Evolutionary conservation across 805 yeast species (phyloP), one percentile per base, ranked within the genome.

Genomic region (Sugiyamaella americana): DNA sequence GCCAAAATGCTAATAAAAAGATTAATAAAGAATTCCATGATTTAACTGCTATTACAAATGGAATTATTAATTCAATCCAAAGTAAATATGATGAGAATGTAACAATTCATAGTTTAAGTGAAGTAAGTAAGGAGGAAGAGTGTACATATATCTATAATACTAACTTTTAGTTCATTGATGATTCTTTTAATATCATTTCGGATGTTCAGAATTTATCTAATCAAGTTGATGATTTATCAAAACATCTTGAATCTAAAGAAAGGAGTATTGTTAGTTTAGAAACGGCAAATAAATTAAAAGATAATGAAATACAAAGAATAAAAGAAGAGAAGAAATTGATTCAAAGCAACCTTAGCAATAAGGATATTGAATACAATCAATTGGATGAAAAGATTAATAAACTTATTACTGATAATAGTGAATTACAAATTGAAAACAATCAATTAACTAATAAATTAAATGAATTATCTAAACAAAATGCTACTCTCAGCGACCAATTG

Each of bases 71-170:
- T 8, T 20, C 37, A 10, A 43, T 44, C n/a, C 34, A 32, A 10
- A 6, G 17, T 18, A 17, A 21, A 18, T 44, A 44, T 17, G 47
- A 44, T 18, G 42, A 32, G 13, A 38, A n/a, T 21, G 47, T 43
- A 11, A 32, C 18, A 13, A 20, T 42, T 16, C 40, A 42, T 3
- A n/a, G 26, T 3, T 17, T 42, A n/a, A 19, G 16, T 26, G 32
- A 26, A 8, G 32, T 26, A 26, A 26, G 32, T 26, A n/a, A n/a
- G n/a, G n/a, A n/a, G n/a, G n/a, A n/a, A n/a, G n/a, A n/a, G n/a
- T n/a, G n/a, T n/a, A n/a, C 32, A 8, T 26, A 26, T 8, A 26
- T 26, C 13, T 26, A 26, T 26, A 8, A 8, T 26, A 13, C 32
- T 26, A 8, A 13, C 13, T 26, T 26, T 26, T 26, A 26, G 32